Conservation (phyloP, 169 alveolate species). For the Eimeria acervulina region DNA sequence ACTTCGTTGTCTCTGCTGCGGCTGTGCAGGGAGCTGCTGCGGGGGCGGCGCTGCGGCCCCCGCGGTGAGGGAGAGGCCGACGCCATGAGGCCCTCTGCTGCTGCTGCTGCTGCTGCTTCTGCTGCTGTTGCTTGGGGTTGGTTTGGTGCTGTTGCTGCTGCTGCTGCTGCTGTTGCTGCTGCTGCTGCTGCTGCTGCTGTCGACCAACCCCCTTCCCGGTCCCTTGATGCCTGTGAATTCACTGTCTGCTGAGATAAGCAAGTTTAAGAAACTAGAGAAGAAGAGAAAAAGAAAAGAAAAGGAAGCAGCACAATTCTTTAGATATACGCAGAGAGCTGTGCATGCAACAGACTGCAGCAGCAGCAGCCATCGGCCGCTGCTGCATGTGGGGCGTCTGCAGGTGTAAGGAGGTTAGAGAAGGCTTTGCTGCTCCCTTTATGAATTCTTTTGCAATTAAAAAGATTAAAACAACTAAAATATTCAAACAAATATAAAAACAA, state of each 20-base stretch:
- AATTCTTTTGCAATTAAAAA: not conserved
- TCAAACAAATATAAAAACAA: not conserved
- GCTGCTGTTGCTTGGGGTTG: not conserved
- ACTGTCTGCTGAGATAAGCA: not conserved
- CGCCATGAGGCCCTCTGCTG: not conserved
- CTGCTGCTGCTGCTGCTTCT: constrained; percentile 2
- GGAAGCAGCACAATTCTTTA: not conserved
- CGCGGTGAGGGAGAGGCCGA: not conserved
- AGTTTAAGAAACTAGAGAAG: not conserved
- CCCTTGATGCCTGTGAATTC: not conserved
- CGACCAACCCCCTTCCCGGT: not conserved
- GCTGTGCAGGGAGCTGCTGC: not conserved
- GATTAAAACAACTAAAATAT: not conserved
- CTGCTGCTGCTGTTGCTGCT: constrained; percentile 23
- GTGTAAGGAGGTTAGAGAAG: not conserved
- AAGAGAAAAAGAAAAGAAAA: not conserved
- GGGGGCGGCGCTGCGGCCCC: not conserved
- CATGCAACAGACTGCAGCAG: not conserved
- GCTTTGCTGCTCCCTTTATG: not conserved
- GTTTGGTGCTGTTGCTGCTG: not conserved
- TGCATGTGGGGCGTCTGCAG: not conserved
- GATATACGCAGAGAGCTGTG: not conserved
- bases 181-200: constrained; percentile 31
- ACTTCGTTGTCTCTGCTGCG: too few relatives aligned
- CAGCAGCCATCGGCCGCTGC: constrained; percentile 3